phyloP scores from a whole-genome alignment of 148 eudicot genomes.

The Chenopodium album region DNA sequence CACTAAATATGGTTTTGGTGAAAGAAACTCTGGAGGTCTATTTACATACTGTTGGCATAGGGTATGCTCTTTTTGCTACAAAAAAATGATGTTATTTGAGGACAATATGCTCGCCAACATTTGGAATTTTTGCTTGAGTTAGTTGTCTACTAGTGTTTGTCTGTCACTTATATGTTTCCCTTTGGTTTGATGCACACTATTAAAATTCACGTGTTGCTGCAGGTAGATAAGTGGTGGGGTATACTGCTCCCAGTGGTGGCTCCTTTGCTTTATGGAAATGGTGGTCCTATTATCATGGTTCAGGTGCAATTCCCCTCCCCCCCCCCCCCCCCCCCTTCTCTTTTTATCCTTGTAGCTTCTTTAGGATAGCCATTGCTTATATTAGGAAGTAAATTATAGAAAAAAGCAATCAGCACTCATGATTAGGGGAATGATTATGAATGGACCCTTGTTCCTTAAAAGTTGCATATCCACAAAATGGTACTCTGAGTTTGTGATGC shows the following conservation, averaged over 20 bases:
- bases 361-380: neutral
- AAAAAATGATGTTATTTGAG: neutral
- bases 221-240: constrained; percentile 95
- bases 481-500: neutral
- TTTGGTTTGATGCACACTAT: constrained; percentile 5
- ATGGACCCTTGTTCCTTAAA: neutral
- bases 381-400: neutral
- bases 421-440: neutral
- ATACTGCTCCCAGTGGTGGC: constrained; percentile 63
- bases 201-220: constrained; percentile 23
- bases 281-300: constrained; percentile 91
- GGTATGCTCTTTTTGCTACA: neutral
- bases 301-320: constrained; percentile 47
- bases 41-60: neutral
- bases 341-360: neutral
- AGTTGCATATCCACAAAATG: neutral
- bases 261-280: constrained; percentile 76
- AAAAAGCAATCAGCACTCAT: neutral
- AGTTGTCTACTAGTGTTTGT: neutral
- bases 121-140: neutral
- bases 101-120: neutral
- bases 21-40: neutral
- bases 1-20: neutral
- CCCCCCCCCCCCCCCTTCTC: too few species aligned
- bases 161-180: neutral